These are phyloP conservation scores for Beauveria asiatica DNA, from an alignment of 2,329 filamentous ascomycete genomes.

Conservation along the genomic window DNA sequence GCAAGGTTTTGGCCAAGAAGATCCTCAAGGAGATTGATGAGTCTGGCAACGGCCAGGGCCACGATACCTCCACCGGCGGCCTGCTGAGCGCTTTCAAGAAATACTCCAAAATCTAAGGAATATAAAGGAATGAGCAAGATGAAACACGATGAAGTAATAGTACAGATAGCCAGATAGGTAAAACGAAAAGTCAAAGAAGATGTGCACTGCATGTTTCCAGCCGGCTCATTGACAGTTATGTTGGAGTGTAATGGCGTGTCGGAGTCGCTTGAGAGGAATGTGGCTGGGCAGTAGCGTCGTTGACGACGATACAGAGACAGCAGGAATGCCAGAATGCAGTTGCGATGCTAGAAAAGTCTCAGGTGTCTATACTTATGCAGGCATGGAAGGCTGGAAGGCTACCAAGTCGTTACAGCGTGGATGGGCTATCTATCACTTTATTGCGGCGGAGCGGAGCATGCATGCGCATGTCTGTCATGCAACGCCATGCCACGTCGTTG, in stretches of 20 bases:
- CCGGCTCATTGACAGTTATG: neutral
- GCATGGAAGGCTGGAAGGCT: neutral
- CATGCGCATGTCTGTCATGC: too few relatives aligned
- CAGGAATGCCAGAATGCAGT: neutral
- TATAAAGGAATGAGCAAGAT: neutral
- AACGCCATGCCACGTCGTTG: neutral
- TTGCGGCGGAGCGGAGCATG: too few relatives aligned
- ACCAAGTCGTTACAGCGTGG: neutral
- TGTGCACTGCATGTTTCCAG: neutral
- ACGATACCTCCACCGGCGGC: slow-evolving; percentile 83
- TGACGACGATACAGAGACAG: neutral
- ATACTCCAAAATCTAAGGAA: slow-evolving; percentile 42
- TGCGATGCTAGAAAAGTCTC: neutral
- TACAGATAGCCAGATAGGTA: neutral
- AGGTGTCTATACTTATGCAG: too few relatives aligned
- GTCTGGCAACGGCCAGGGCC: slow-evolving; percentile 58
- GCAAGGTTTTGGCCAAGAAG: slow-evolving; percentile 93
- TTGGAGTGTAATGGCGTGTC: neutral
- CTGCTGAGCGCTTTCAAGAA: slow-evolving; percentile 91
- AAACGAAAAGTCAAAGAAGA: neutral
- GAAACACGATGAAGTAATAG: slow-evolving; percentile 1
- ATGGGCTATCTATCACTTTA: neutral
- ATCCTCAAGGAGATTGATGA: slow-evolving; percentile 79
- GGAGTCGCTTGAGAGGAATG: neutral
- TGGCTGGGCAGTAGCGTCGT: neutral